These are phyloP conservation scores for Diaporthe ampelina DNA, from an alignment of 2,329 filamentous ascomycete genomes.

Conservation along the genomic window DNA sequence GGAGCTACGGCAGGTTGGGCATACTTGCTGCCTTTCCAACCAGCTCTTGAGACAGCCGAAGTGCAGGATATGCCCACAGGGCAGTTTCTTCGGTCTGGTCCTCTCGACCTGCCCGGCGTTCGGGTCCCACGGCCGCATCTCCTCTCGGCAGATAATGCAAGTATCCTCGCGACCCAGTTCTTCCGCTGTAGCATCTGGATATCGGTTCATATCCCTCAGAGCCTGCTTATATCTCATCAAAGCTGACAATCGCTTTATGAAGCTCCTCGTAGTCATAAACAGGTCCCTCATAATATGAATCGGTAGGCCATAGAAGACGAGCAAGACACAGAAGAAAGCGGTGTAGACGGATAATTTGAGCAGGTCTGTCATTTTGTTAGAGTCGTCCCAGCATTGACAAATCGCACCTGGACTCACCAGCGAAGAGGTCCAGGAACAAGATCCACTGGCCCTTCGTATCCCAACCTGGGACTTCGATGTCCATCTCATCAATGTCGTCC, in stretches of 20 bases:
- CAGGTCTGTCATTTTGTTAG: constrained; percentile 72
- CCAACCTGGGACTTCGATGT: constrained; percentile 96
- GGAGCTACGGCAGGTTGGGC: constrained; percentile 90
- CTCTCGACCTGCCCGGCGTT: constrained; percentile 82
- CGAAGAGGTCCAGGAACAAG: constrained; percentile 87
- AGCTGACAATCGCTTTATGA: constrained; percentile 89
- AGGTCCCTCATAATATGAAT: constrained; percentile 98
- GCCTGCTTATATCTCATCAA: constrained; percentile 92
- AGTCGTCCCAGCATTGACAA: neutral
- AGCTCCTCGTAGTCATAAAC: constrained; percentile 93
- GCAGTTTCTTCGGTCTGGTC: constrained; percentile 92
- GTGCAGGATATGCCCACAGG: constrained; percentile 95
- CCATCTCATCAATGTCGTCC: constrained; percentile 87
- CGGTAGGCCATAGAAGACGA: constrained; percentile 93
- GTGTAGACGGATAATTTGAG: constrained; percentile 91
- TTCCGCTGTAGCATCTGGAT: constrained; percentile 89
- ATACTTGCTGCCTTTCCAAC: constrained; percentile 97
- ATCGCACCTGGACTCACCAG: constrained; percentile 66
- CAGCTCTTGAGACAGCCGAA: constrained; percentile 96
- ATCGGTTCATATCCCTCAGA: constrained; percentile 93
- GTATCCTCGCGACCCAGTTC: constrained; percentile 90
- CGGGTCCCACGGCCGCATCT: constrained; percentile 86
- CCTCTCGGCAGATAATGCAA: constrained; percentile 97
- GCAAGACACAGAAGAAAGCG: constrained; percentile 92
- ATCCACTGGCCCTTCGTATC: constrained; percentile 95